Evolutionary conservation across 768 basidiomycete species (phyloP).

Genomic region (Russula olivacea): DNA sequence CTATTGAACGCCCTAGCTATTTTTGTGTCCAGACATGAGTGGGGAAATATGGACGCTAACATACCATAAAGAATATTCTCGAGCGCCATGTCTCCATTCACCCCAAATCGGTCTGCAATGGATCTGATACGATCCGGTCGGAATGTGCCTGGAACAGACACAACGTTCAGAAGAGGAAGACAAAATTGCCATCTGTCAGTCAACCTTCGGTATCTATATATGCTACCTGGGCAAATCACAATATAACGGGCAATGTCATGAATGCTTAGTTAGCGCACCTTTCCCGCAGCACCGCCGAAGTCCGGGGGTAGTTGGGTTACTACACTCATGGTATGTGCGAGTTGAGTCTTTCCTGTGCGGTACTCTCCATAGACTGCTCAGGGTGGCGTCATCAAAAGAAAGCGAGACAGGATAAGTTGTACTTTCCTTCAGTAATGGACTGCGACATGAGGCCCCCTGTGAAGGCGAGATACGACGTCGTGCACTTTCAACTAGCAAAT

Average conservation of each 20-base stretch:
- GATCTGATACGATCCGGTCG: constrained; percentile 88
- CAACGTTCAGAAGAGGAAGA: not conserved
- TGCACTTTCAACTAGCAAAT: not conserved
- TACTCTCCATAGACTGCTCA: constrained; percentile 87
- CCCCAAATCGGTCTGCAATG: constrained; percentile 90
- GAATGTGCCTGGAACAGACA: constrained; percentile 64
- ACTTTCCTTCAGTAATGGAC: constrained; percentile 82
- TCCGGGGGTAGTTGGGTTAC: constrained; percentile 84
- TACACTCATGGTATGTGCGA: constrained; percentile 94
- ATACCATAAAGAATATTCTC: constrained; percentile 90
- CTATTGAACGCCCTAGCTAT: constrained; percentile 86
- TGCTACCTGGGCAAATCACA: constrained; percentile 52
- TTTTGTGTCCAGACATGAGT: constrained; percentile 22
- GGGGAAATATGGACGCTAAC: not conserved
- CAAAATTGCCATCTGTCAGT: not conserved
- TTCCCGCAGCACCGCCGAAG: constrained; percentile 86
- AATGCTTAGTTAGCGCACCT: constrained; percentile 40
- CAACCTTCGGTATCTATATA: constrained; percentile 85
- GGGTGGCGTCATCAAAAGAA: constrained; percentile 2
- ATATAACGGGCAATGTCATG: not conserved
- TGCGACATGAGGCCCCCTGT: constrained; percentile 87
- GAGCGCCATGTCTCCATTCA: constrained; percentile 80
- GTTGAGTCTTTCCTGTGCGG: constrained; percentile 92
- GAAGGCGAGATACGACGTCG: not conserved
- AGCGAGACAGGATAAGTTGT: not conserved